These are phyloP conservation scores for Yamadazyma diospyri DNA, from an alignment of 1,139 yeast genomes.

Conservation along the genomic window DNA sequence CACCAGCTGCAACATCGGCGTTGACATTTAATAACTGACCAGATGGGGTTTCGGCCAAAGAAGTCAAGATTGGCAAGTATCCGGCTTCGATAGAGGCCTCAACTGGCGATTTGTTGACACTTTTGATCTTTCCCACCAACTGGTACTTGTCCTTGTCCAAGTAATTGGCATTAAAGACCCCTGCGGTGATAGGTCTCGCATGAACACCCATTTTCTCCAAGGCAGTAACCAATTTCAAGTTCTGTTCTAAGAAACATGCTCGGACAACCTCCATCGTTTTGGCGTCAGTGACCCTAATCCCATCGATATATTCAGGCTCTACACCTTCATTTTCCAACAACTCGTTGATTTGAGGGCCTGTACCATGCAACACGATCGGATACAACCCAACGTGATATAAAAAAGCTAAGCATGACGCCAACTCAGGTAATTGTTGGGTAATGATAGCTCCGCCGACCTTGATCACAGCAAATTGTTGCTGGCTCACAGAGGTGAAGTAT, in stretches of 20 bases:
- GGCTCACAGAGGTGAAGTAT: conserved; percentile 91
- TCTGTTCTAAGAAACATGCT: conserved; percentile 91
- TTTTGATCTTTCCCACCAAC: conserved; percentile 84
- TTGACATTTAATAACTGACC: conserved; percentile 96
- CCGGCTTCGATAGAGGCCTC: conserved; percentile 97
- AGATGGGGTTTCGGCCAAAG: conserved; percentile 91
- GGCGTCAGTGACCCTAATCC: conserved; percentile 93
- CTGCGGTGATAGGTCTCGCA: conserved; percentile 98
- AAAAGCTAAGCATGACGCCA: conserved; percentile 94
- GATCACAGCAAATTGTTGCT: conserved; percentile 96
- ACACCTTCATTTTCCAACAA: conserved; percentile 91
- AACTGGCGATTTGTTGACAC: conserved; percentile 85
- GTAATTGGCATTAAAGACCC: conserved; percentile 93
- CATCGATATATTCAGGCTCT: conserved; percentile 94
- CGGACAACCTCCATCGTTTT: conserved; percentile 96
- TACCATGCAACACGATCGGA: conserved; percentile 95
- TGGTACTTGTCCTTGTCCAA: conserved; percentile 88
- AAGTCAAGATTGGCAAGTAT: conserved; percentile 91
- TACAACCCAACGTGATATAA: conserved; percentile 95
- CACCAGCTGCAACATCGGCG: conserved; percentile 99
- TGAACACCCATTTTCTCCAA: conserved; percentile 94
- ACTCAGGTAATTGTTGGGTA: conserved; percentile 86
- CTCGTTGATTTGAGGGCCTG: conserved; percentile 98
- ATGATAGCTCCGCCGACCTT: conserved; percentile 99
- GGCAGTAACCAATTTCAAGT: conserved; percentile 90